Percentiles rank a stretch among this genome's conserved stretches.
Conservation (phyloP, 352 stramenopile species). For the Poterioochromonas sp. region DNA sequence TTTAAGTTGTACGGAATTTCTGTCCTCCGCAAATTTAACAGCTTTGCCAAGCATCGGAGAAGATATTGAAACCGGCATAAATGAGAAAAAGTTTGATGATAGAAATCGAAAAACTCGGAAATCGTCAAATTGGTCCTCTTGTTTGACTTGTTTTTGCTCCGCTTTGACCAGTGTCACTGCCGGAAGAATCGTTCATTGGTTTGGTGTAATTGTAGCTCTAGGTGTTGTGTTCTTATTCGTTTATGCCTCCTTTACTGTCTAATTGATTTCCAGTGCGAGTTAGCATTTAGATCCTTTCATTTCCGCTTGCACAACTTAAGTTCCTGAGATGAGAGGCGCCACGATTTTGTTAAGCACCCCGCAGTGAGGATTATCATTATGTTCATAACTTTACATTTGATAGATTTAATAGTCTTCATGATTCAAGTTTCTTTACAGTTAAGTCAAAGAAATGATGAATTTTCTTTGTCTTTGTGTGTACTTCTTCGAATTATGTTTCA, state of each 20-base stretch:
- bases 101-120: neutral
- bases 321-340: too few relatives aligned
- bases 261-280: constrained; percentile 15
- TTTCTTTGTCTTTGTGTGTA: too few relatives aligned
- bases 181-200: neutral
- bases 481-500: too few relatives aligned
- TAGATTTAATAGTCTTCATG: too few relatives aligned
- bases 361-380: too few relatives aligned
- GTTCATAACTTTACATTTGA: too few relatives aligned
- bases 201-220: neutral
- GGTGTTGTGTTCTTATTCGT: neutral
- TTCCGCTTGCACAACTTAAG: too few relatives aligned
- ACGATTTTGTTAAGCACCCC: too few relatives aligned
- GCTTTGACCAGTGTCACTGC: neutral
- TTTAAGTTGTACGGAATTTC: neutral
- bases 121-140: neutral
- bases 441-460: too few relatives aligned
- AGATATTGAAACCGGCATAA: neutral
- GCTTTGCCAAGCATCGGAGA: neutral
- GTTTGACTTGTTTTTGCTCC: neutral
- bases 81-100: neutral
- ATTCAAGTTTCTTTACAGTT: too few relatives aligned
- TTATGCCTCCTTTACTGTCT: constrained; percentile 30
- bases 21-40: neutral
- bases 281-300: too few relatives aligned